Base-by-base conservation (phyloP, 1,284 basidiomycete species). In the Sparassis latifolia region DNA sequence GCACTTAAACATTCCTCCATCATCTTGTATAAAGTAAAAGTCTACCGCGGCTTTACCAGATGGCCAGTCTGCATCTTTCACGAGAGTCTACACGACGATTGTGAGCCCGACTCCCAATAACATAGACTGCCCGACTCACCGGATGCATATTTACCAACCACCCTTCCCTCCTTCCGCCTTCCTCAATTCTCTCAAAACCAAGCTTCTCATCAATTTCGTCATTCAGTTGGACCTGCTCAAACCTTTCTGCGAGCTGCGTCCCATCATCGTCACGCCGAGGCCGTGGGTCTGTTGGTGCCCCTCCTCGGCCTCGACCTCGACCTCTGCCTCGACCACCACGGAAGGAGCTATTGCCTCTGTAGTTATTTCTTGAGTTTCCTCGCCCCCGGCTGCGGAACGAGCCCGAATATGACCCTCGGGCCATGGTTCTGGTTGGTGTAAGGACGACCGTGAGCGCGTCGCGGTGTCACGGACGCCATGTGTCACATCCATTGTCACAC, bases 111-210 rank as follows among this genome's bases (percentile, higher is more conserved):
- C 1, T 20, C 20, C 20, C 20, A 12, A 38, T 28, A 20, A 20
- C 33, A 38, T 0, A 4, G n/a, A 10, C 33, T 41, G 10, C 50
- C 27, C 20, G 6, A 74, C 88, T 61, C 63, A 93, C 91, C 52
- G 95, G 92, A 67, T 97, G 96, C 95, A 99, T 99, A 67, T 98
- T 98, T 55, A 99, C 86, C 64, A 99, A 75, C 97, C 97, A 99
- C 1, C 92, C 94, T 52, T 91, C 87, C 59, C 75, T 80, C 58
- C 72, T 72, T 5, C 77, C 71, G 0, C 91, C 92, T 58, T 88
- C 86, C 55, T 91, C 83, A 48, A 90, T 75, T 50, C 85, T 75
- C 42, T 76, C 75, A 68, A 99, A 99, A 0, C 97, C 97, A 31
- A 99, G 75, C 65, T 89, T 91, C 67, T 92, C 92, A 62, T 99